A percentile compares a stretch with the other conserved stretches of the same genome.
phyloP scores from a whole-genome alignment of 2,329 filamentous ascomycete species.

The Aspergillus ustus region DNA sequence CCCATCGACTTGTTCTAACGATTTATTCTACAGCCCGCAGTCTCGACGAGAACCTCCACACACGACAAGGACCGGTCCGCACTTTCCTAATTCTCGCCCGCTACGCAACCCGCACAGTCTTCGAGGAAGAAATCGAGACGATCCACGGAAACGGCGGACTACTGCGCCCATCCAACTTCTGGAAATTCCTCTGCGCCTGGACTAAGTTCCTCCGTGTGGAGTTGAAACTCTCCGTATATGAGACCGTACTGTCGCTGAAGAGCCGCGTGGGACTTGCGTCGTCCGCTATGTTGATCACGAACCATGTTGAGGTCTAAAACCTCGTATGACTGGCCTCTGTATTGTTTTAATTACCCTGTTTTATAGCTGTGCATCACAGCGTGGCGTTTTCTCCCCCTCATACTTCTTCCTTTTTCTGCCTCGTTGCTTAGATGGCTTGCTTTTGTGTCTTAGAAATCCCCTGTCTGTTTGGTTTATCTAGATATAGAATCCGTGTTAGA shows the following conservation, averaged over 20 bases:
- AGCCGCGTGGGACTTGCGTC: slow-evolving; percentile 51
- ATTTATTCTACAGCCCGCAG: slow-evolving; percentile 64
- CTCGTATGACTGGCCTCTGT: not conserved
- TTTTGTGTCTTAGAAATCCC: not conserved
- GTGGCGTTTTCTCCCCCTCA: slow-evolving; percentile 22
- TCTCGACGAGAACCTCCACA: slow-evolving; percentile 78
- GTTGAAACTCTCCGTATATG: slow-evolving; percentile 62
- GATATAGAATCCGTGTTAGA: not conserved
- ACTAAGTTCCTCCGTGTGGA: slow-evolving; percentile 59
- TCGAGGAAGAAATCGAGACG: slow-evolving; percentile 62
- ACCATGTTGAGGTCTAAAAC: not conserved
- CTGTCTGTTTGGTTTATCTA: not conserved
- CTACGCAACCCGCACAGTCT: slow-evolving; percentile 66
- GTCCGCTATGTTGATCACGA: slow-evolving; percentile 1
- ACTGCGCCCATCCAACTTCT: slow-evolving; percentile 57
- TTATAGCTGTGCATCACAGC: slow-evolving; percentile 21
- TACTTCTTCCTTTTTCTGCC: slow-evolving; percentile 8
- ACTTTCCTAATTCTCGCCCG: slow-evolving; percentile 68
- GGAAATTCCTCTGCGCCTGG: slow-evolving; percentile 58
- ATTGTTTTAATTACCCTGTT: slow-evolving; percentile 14
- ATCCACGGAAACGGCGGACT: slow-evolving; percentile 55
- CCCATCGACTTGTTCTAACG: slow-evolving; percentile 10
- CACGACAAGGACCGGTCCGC: slow-evolving; percentile 62
- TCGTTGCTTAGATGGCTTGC: slow-evolving; percentile 2
- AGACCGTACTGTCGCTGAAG: slow-evolving; percentile 58